Base-by-base conservation (phyloP, 1,284 basidiomycete genomes). In the Pseudozyma flocculosa region DNA sequence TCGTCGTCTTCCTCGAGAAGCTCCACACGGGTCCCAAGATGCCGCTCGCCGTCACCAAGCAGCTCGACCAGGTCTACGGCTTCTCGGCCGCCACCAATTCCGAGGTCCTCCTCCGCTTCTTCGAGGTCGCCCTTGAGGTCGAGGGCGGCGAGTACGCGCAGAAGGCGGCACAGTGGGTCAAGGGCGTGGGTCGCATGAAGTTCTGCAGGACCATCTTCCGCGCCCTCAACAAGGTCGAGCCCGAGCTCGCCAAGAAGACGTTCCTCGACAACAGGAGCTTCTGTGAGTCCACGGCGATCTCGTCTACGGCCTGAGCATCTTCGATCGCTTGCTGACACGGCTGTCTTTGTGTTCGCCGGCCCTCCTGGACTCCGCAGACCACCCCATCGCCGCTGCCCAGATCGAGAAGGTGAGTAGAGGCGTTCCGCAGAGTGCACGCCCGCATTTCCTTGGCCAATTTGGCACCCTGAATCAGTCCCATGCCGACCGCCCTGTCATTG, bases 171-270 rank as follows among this genome's bases (percentile, higher is more conserved):
- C 74, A 79, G 22, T 83, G 82, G 82, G 82, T 83, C 23, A 69
- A 74, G 36, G 78, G 75, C 52, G 80, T 81, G 64, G 81, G 82
- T 1, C 70, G 82, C 48, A 76, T 77, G 75, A 77, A 77, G 76
- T 82, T 81, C 74, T 81, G 80, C 60, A 70, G 79, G 69, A 80
- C 50, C n/a, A 73, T 81, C 50, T 83, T 79, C 73, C 68, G 80
- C 19, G 75, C 81, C 13, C 59, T 83, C 36, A 76, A 78, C 72
- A 75, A 83, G 50, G 85, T 88, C 19, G 83, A 91, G 75, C 78
- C 80, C 17, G 79, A 80, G 19, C 78, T 92, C 30, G 88, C 92
- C 1, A 75, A 72, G 43, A 80, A 84, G 62, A 80, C 81, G 21
- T 91, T 87, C 73, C 69, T 72, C 40, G 80, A 78, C 40, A 78